Evolutionary conservation across 768 basidiomycete species (phyloP).

Genomic region (Filobasidium wieringae): DNA sequence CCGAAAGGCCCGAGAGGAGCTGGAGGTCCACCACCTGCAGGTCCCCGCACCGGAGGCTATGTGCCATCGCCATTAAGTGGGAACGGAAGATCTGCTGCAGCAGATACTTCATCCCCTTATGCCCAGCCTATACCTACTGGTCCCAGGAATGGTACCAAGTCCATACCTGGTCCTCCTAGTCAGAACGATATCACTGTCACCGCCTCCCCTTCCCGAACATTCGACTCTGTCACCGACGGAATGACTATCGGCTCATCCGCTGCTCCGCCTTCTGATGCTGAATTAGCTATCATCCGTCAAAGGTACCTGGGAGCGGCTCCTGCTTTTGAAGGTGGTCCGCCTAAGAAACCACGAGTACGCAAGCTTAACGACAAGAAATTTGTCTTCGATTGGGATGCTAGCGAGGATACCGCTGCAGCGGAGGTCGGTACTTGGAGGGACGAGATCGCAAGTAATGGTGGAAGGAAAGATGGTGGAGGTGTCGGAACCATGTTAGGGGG

Average conservation of each 20-base stretch:
- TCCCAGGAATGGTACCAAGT: neutral
- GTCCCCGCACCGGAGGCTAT: slow-evolving; percentile 47
- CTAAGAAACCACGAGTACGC: slow-evolving; percentile 2
- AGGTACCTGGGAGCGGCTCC: slow-evolving; percentile 72
- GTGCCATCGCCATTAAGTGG: neutral
- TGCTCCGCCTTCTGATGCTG: slow-evolving; percentile 38
- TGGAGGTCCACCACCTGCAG: slow-evolving; percentile 31
- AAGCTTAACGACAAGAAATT: slow-evolving; percentile 63
- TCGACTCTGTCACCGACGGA: slow-evolving; percentile 11
- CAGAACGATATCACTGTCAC: neutral
- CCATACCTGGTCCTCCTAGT: neutral
- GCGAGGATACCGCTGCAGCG: slow-evolving; percentile 72
- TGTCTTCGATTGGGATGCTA: slow-evolving; percentile 97
- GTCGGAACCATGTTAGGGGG: slow-evolving; percentile 37
- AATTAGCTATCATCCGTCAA: slow-evolving; percentile 71
- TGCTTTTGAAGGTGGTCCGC: neutral
- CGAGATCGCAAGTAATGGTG: slow-evolving; percentile 15
- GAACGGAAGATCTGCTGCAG: neutral
- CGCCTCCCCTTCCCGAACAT: neutral
- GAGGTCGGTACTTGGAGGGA: slow-evolving; percentile 30
- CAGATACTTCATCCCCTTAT: no score
- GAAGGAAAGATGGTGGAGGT: neutral
- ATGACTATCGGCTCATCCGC: slow-evolving; percentile 14
- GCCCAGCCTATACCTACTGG: neutral
- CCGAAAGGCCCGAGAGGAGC: slow-evolving; percentile 11